Evolutionary conservation across 805 yeast genomes (phyloP), one percentile per base, ranked within the genome.

Genomic region (Myxozyma monticola): DNA sequence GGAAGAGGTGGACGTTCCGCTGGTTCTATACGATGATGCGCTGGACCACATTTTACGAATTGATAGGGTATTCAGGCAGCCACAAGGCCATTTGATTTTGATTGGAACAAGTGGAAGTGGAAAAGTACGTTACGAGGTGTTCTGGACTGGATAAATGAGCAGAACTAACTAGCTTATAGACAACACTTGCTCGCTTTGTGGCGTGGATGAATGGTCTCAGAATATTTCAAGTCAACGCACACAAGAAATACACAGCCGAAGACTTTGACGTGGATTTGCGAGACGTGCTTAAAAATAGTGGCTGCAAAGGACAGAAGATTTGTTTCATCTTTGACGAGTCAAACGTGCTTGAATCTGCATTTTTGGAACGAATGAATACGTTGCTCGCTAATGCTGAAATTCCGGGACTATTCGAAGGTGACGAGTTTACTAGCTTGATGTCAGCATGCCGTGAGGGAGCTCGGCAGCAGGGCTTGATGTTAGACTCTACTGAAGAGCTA

Each of bases 331-430:
- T 91, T 17, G 96, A 88, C 59, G 96, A 91, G 60, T 81, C 95
- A 0, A 79, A 83, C 25, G 79, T 89, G 43, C 60, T 82, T 36
- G 90, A 87, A 29, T 74, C 95, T 0, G 73, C 93, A 0, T 91
- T 90, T 62, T 68, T 91, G 26, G 98, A 91, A 66, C 72, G 96
- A 54, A 88, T 91, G 93, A 91, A 91, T 61, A 87, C 96, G 0
- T 70, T 91, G n/a, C 73, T 91, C 33, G 96, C 97, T 0, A 91
- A 91, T 66, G 86, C 96, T 0, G 97, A 91, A 62, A 76, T 89
- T 33, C 96, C 96, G 0, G 96, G 96, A 3, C 69, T 91, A 12
- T 91, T 88, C 65, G 85, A 79, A 48, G 89, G 82, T 0, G 95
- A 87, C 8, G 90, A 86, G 7, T 76, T 71, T 43, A 69, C 68